phyloP scores from a whole-genome alignment of 2,329 filamentous ascomycete genomes.

The Phyllachora maydis region DNA sequence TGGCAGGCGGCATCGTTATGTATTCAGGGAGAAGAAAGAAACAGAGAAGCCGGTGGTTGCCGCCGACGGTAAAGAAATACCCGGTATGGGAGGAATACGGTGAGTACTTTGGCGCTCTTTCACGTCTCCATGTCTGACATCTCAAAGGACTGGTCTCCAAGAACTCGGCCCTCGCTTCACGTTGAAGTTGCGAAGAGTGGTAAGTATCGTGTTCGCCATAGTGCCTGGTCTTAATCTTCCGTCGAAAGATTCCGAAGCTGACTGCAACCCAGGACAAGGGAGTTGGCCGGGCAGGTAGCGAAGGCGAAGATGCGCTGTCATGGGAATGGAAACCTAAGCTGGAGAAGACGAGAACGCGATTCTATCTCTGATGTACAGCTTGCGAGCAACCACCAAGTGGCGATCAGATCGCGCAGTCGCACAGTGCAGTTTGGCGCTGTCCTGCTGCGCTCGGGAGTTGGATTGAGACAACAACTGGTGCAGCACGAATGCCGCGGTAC shows the following conservation, averaged over 20 bases:
- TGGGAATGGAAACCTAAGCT: slow-evolving; percentile 92
- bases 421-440: too few species aligned
- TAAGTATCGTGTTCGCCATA: too few species aligned
- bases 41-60: slow-evolving; percentile 76
- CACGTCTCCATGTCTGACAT: too few species aligned
- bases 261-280: too few species aligned
- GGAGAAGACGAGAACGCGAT: slow-evolving; percentile 86
- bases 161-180: slow-evolving; percentile 60
- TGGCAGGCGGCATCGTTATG: slow-evolving; percentile 70
- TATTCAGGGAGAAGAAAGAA: slow-evolving; percentile 73
- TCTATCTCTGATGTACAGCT: slow-evolving; percentile 81
- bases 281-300: slow-evolving; percentile 46
- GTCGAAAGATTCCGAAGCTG: too few species aligned
- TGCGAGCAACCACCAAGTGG: too few species aligned
- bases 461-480: too few species aligned
- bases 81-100: slow-evolving; percentile 72
- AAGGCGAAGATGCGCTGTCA: slow-evolving; percentile 51
- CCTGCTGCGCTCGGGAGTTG: too few species aligned
- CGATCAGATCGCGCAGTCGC: too few species aligned
- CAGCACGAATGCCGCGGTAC: too few species aligned
- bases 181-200: slow-evolving; percentile 73
- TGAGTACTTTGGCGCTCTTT: too few species aligned
- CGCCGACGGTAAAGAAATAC: slow-evolving; percentile 62
- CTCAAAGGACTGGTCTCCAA: slow-evolving; percentile 72
- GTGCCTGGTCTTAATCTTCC: too few species aligned